Base-by-base conservation (phyloP, 208 protist genomes). In the Acanthamoeba healyi region DNA sequence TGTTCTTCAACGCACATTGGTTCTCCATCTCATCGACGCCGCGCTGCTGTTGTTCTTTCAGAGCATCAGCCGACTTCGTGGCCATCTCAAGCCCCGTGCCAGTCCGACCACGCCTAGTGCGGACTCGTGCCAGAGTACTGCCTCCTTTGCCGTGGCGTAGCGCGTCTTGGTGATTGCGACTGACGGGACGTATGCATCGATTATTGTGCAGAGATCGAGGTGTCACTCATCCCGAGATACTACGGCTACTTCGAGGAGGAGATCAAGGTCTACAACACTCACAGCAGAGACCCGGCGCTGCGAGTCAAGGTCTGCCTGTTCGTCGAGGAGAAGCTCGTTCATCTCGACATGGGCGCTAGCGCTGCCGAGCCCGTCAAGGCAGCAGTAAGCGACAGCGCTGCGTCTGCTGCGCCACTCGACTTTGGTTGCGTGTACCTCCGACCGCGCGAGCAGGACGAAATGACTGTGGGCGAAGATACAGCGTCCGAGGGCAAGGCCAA, bases 161-260 rank as follows among this genome's bases (percentile, higher is more conserved):
- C 54, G 6, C 22, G 54, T 38, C 61, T 15, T 34, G n/a, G n/a
- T 67, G 3, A 36, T 36, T 5, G 19, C 4, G 79, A 34, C 36
- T 87, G 67, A 26, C 17, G 32, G 10, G 22, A 10, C 6, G 19
- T 44, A n/a, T 42, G n/a, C 81, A 2, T 32, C 34, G 1, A 15
- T 38, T 10, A 44, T 36, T 14, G 9, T 14, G 22, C 63, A 92
- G 87, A 24, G n/a, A 51, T 92, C 58, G 61, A 67, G 29, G 36
- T 61, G 26, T 61, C 58, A n/a, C 9, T 92, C 10, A 15, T 92
- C 34, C 87, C 87, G 4, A 72, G 24, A n/a, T 36, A 92, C 4
- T 96, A 95, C 77, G 95, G 95, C 38, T 34, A 94, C 4, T 96
- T 95, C 12, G 95, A 96, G 49, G 95, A 96, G 42, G 86, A 91